phyloP scores from a whole-genome alignment of 371 early-diverging fungal genomes.

The Mucor saturninus region DNA sequence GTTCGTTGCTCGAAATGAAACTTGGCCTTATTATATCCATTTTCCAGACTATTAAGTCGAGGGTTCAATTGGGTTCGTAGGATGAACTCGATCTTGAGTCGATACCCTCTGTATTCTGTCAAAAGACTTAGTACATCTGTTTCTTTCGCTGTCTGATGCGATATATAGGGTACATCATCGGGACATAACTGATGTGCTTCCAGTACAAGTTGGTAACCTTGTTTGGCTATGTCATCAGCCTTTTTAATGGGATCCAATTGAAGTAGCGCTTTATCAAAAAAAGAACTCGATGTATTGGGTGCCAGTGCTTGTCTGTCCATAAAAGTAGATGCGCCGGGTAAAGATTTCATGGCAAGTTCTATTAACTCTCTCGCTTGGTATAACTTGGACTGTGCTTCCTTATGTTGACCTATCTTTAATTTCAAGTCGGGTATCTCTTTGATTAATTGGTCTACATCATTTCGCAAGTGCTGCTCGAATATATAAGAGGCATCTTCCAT shows the following conservation, averaged over 20 bases:
- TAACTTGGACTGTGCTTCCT: conserved; percentile 35
- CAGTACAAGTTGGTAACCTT: conserved; percentile 28
- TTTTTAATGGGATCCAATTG: conserved; percentile 20
- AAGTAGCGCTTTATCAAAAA: conserved; percentile 4
- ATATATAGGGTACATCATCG: conserved; percentile 37
- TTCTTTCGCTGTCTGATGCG: conserved; percentile 17
- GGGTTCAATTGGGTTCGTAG: conserved; percentile 49
- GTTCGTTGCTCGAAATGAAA: conserved; percentile 44
- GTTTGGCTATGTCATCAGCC: conserved; percentile 33
- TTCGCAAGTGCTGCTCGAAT: conserved; percentile 41
- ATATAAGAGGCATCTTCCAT: conserved; percentile 28
- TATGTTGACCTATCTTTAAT: conserved; percentile 29
- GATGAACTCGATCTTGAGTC: conserved; percentile 45
- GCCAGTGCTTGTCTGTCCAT: conserved; percentile 44
- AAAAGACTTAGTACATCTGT: conserved; percentile 8
- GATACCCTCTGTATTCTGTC: conserved; percentile 40
- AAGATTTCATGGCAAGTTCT: conserved; percentile 47
- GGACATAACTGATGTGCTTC: conserved; percentile 32
- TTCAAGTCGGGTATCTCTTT: conserved; percentile 40
- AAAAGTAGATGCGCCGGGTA: conserved; percentile 48
- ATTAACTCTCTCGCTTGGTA: conserved; percentile 45
- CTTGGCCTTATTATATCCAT: conserved; percentile 32
- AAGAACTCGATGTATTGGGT: conserved; percentile 3
- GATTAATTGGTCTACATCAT: conserved; percentile 40
- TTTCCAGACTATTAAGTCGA: conserved; percentile 37